Conservation (phyloP, 2,329 filamentous ascomycete genomes). For the Aspergillus quadricinctus region DNA sequence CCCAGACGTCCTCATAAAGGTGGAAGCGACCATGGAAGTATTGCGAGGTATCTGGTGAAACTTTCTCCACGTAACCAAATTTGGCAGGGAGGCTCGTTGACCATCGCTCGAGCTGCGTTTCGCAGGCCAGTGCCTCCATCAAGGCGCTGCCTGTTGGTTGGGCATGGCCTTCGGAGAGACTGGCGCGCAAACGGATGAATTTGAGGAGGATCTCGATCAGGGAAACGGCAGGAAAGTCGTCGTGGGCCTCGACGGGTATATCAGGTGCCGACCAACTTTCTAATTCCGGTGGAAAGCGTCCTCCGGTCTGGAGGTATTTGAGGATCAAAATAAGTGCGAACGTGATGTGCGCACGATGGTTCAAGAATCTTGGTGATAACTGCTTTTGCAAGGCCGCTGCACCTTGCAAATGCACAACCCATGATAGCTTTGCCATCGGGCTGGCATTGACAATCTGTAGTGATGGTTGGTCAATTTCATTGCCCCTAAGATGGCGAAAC, state of each 20-base stretch:
- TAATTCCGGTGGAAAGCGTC: conserved; percentile 7
- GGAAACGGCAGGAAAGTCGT: conserved; percentile 8
- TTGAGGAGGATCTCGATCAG: conserved; percentile 19
- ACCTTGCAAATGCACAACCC: conserved; percentile 20
- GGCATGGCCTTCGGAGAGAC: neutral
- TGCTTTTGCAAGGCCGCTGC: conserved; percentile 15
- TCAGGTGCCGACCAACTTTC: conserved; percentile 10
- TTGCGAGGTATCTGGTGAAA: conserved; percentile 7
- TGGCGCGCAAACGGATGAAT: conserved; percentile 10
- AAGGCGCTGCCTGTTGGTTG: conserved; percentile 2
- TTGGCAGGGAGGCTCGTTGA: conserved; percentile 11
- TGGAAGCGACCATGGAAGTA: conserved; percentile 19
- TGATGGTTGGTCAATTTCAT: neutral
- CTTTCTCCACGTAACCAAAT: conserved; percentile 11
- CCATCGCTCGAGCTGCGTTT: conserved; percentile 18
- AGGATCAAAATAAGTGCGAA: conserved; percentile 11
- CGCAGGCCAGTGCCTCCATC: conserved; percentile 7
- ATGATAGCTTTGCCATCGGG: conserved; percentile 11
- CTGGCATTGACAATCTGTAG: conserved; percentile 19
- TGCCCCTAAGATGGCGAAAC: neutral
- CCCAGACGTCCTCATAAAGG: conserved; percentile 20
- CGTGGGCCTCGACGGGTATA: neutral
- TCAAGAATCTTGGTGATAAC: neutral
- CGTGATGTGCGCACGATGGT: no score
- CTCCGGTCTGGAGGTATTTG: conserved; percentile 15